Percentiles rank a stretch among this genome's conserved stretches.
Evolutionary conservation across 805 yeast species (phyloP).

Genomic region (Schizosaccharomyces lindneri): DNA sequence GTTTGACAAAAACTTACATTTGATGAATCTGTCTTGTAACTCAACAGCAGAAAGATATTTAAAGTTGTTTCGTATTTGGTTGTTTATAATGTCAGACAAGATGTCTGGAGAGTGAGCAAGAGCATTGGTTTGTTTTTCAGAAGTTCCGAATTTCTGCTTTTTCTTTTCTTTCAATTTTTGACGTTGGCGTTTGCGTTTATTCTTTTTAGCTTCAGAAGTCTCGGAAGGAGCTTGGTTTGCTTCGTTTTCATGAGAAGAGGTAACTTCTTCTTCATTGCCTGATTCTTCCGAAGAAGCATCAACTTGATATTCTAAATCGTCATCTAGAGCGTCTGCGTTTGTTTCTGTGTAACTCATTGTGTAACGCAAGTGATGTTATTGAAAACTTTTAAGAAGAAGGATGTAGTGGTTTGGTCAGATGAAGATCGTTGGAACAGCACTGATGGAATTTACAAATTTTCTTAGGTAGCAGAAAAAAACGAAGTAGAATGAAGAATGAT

Average conservation of each 20-base stretch:
- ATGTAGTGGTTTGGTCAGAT: too few relatives aligned
- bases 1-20: neutral
- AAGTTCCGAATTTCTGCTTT: neutral
- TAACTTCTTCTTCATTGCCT: neutral
- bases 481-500: too few relatives aligned
- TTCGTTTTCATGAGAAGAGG: neutral
- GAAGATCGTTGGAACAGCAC: too few relatives aligned
- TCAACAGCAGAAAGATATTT: neutral
- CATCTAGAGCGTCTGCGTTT: neutral
- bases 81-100: neutral
- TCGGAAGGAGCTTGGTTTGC: neutral
- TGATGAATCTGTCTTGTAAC: neutral
- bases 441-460: too few relatives aligned
- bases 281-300: neutral
- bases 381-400: too few relatives aligned
- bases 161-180: neutral
- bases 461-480: too few relatives aligned
- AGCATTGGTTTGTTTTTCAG: neutral
- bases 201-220: neutral
- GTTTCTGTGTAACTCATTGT: neutral
- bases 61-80: neutral
- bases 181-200: neutral
- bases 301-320: neutral
- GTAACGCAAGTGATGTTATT: too few relatives aligned
- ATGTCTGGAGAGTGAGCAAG: neutral